Conservation (phyloP, 148 eudicot species). For the Rheum nobile region DNA sequence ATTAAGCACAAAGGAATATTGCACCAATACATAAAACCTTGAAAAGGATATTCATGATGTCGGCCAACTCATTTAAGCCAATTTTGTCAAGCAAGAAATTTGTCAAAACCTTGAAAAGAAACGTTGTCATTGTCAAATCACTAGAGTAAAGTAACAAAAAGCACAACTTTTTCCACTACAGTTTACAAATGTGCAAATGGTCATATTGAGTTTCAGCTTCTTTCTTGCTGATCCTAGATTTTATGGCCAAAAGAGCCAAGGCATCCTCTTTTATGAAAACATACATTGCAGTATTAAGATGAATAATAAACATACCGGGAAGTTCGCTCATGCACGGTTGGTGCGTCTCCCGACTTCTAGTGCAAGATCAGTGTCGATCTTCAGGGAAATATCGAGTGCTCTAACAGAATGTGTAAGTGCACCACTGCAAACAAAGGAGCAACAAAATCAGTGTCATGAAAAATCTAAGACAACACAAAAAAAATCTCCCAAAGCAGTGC, state of each 20-base stretch:
- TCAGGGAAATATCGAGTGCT: constrained; percentile 86
- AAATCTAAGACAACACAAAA: too few relatives aligned
- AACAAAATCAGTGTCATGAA: too few relatives aligned
- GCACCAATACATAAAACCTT: too few relatives aligned
- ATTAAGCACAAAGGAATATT: too few relatives aligned
- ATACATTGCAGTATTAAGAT: background rate
- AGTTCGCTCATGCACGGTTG: constrained; percentile 47
- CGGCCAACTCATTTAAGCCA: too few relatives aligned
- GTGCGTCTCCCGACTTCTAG: constrained; percentile 90
- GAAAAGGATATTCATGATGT: too few relatives aligned
- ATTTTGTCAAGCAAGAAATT: too few relatives aligned
- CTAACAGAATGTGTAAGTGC: constrained; percentile 80
- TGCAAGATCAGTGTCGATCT: constrained; percentile 85
- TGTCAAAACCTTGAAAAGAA: too few relatives aligned
- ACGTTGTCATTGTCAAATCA: too few relatives aligned
- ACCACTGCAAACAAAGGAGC: constrained; percentile 33
- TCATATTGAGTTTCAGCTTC: background rate
- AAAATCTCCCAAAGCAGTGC: too few relatives aligned
- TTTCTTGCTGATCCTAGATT: background rate
- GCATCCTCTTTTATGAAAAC: background rate
- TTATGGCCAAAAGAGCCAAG: background rate
- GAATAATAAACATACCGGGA: background rate
- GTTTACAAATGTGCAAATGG: background rate
- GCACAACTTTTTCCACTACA: too few relatives aligned
- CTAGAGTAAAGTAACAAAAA: too few relatives aligned